These are phyloP conservation scores for Picea abies DNA, from an alignment of 83 land plant genomes.

Conservation along the genomic window DNA sequence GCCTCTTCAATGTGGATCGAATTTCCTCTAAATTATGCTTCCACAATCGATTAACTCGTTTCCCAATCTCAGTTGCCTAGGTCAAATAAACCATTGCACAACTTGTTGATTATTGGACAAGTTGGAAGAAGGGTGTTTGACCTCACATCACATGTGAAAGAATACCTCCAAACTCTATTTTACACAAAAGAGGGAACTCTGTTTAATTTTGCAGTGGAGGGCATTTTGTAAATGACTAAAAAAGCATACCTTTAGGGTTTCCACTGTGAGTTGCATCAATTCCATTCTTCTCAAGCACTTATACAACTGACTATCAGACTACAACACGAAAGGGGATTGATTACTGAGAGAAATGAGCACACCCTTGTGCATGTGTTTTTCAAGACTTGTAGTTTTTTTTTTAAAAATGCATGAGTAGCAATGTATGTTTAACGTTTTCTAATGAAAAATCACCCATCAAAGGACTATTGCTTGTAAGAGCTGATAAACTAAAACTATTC, in stretches of 20 bases:
- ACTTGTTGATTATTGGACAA: neutral
- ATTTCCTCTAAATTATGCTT: conserved; percentile 51
- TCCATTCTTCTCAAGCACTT: conserved; percentile 65
- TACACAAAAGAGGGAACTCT: neutral
- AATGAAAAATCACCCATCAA: too few species aligned
- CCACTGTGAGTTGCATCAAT: conserved; percentile 53
- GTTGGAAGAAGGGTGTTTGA: neutral
- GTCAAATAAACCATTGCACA: neutral
- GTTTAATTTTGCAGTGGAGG: too few species aligned
- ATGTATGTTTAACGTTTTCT: too few species aligned
- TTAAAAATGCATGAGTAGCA: neutral
- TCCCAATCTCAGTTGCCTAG: conserved; percentile 83
- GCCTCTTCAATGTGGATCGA: conserved; percentile 34
- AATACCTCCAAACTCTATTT: neutral
- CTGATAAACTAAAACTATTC: too few species aligned
- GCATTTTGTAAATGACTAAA: neutral
- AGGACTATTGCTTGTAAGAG: too few species aligned
- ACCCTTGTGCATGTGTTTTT: too few species aligned
- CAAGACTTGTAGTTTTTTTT: neutral
- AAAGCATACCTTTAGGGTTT: conserved; percentile 32
- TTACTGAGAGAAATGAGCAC: too few species aligned
- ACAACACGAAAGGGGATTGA: conserved; percentile 16
- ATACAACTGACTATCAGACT: conserved; percentile 53
- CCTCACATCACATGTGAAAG: neutral
- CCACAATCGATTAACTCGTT: conserved; percentile 54